Conservation (phyloP, 768 basidiomycete genomes). For the Tulasnella sp. region DNA sequence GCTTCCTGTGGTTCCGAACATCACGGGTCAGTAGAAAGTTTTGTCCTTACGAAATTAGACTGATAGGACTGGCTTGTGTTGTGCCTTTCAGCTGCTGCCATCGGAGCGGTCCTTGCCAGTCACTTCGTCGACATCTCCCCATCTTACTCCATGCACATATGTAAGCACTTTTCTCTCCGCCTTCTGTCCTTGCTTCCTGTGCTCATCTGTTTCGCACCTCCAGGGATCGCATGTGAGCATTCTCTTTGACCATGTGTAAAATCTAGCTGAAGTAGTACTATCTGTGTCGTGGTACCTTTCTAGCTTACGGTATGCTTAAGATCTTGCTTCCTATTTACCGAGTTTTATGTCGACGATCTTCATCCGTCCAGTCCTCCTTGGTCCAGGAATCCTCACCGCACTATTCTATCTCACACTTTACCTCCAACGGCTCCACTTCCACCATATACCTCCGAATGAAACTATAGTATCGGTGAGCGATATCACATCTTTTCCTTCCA, state of each 20-base stretch:
- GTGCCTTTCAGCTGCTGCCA: not conserved
- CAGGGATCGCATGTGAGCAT: too few relatives aligned
- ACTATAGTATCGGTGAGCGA: not conserved
- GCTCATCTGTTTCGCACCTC: too few relatives aligned
- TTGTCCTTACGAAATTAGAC: not conserved
- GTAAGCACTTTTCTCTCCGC: too few relatives aligned
- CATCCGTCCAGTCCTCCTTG: not conserved
- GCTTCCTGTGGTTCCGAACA: not conserved
- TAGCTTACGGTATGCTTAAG: not conserved
- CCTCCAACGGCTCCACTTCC: not conserved
- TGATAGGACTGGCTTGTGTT: not conserved
- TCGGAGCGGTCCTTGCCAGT: not conserved
- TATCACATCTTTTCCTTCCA: not conserved
- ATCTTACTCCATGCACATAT: not conserved
- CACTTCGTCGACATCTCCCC: not conserved
- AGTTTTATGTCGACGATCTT: not conserved
- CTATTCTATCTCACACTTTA: not conserved
- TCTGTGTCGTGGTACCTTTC: not conserved
- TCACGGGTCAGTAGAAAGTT: not conserved
- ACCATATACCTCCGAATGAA: not conserved
- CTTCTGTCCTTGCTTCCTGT: too few relatives aligned
- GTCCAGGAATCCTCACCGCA: not conserved
- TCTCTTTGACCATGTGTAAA: not conserved
- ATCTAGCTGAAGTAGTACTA: too few relatives aligned
- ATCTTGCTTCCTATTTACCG: not conserved